Evolutionary conservation across 2,329 filamentous ascomycete species (phyloP).

Genomic region (Elsinoe perseae): DNA sequence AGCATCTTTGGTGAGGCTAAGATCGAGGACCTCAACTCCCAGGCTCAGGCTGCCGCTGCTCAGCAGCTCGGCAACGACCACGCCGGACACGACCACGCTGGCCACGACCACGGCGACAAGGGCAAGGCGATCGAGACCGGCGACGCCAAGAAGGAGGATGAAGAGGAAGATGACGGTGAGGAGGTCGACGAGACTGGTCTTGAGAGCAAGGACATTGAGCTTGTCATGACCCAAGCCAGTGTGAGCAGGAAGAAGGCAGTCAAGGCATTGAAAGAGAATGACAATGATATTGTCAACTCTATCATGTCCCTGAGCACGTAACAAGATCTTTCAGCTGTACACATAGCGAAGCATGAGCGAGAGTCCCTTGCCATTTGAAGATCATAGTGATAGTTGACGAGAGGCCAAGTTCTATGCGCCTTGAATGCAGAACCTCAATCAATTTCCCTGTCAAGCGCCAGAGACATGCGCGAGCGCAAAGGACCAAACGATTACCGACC

Average conservation of each 20-base stretch:
- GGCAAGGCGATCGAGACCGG: constrained; percentile 58
- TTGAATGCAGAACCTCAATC: constrained; percentile 6
- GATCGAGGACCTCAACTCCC: constrained; percentile 99
- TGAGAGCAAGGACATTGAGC: constrained; percentile 98
- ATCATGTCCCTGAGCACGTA: constrained; percentile 84
- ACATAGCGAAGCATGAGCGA: not conserved
- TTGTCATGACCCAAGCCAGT: constrained; percentile 95
- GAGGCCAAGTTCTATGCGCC: constrained; percentile 3
- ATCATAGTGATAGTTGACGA: not conserved
- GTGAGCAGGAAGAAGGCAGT: constrained; percentile 98
- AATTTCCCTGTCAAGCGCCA: not conserved
- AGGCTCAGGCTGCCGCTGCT: constrained; percentile 89
- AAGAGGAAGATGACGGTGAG: constrained; percentile 89
- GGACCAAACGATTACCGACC: too few species aligned
- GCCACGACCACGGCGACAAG: constrained; percentile 69
- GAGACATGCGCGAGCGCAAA: too few species aligned
- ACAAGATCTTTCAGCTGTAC: constrained; percentile 5
- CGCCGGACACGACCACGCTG: constrained; percentile 60
- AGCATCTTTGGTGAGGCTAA: constrained; percentile 99
- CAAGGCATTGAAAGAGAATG: constrained; percentile 97
- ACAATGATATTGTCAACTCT: constrained; percentile 99
- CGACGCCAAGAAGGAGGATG: constrained; percentile 58
- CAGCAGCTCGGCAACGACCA: constrained; percentile 82
- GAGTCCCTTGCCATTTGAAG: not conserved
- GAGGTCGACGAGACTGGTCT: constrained; percentile 91